Base-by-base conservation (phyloP, 2,329 filamentous ascomycete genomes). In the Incumbomyces lentus region DNA sequence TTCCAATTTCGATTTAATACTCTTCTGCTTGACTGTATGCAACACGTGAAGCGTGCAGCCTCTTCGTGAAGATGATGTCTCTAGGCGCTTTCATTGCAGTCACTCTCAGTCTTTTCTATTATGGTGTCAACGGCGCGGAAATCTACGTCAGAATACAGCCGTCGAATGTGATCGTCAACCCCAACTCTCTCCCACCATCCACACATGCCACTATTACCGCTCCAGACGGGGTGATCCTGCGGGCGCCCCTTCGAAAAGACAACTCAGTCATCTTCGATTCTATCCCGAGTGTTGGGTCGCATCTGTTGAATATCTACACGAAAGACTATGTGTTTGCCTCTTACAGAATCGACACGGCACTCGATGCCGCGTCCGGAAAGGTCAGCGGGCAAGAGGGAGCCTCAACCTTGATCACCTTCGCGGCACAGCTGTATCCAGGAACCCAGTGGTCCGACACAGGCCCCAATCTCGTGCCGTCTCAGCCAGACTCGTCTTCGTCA, bases 281-380 rank as follows among this genome's bases (percentile, higher is more conserved):
- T 57, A 73, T 95, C 44, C 49, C 48, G 34, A 56, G 50, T 4
- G 63, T 73, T 1, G 84, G 82, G 1, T 86, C 81, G 48, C 95
- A 95, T 63, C 76, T 96, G 5, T 79, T 84, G 40, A 86, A 92
- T 55, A 74, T 96, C 40, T 79, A 89, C 67, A 82, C 81, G 61
- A 69, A 76, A 22, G 83, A 85, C 47, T 79, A 84, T 64, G 74
- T 74, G 44, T 96, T 95, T 62, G 76, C 79, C 56, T 84, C 87
- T 10, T 71, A 93, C 63, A 75, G 90, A 37, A 76, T 96, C 26
- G 92, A 96, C 60, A 76, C 92, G 14, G 56, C 59, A 2, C 52
- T 41, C 26, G 57, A 36, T 22, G 14, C 29, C 14, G 40, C 53
- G 11, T 53, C 45, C 44, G 64, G 67, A 32, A 61, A 65, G 17